phyloP scores from a whole-genome alignment of 2,329 filamentous ascomycete genomes.

The Cadophora sp. region DNA sequence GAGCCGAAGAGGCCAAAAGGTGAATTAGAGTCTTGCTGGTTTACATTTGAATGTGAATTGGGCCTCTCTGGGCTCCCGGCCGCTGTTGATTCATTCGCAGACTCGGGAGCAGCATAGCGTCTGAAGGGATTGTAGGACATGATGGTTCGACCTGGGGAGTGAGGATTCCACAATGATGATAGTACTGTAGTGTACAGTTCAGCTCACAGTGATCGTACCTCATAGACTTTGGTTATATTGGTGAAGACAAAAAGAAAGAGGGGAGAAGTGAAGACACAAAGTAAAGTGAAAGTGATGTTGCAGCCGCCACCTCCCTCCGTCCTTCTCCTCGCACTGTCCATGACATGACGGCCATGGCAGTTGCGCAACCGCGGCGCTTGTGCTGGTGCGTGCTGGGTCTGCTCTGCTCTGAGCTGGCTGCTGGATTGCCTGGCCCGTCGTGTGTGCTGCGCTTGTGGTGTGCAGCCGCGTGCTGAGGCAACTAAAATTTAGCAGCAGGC shows the following conservation, averaged over 20 bases:
- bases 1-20: background rate
- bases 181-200: background rate
- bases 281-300: background rate
- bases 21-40: slow-evolving; percentile 5
- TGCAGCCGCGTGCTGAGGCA: too few species aligned
- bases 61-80: background rate
- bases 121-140: slow-evolving; percentile 14
- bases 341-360: too few species aligned
- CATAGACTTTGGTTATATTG: background rate
- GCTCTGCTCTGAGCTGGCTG: too few species aligned
- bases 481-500: too few species aligned
- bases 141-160: background rate
- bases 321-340: too few species aligned
- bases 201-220: background rate
- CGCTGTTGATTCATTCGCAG: background rate
- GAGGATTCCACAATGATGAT: background rate
- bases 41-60: slow-evolving; percentile 2
- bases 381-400: too few species aligned
- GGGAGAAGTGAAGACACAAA: background rate
- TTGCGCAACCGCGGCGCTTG: too few species aligned
- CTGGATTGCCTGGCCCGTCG: too few species aligned
- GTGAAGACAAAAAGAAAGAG: background rate
- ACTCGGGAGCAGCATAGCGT: background rate
- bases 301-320: background rate
- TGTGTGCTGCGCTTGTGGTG: background rate